Evolutionary conservation across 148 eudicot genomes (phyloP).

Genomic region (Fagopyrum tataricum): DNA sequence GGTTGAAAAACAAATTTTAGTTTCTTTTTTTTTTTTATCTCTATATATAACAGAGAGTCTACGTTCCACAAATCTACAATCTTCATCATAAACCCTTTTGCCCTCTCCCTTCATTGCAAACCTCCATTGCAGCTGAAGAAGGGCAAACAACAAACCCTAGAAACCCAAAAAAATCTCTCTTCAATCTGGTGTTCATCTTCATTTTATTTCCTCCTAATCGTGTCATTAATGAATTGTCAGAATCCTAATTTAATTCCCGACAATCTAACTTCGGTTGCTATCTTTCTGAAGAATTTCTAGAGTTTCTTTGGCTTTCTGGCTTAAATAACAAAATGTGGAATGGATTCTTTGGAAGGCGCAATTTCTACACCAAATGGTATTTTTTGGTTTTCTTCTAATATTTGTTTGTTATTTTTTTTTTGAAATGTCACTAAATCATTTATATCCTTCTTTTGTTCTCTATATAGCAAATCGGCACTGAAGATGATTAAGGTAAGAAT

Average conservation of each 20-base stretch:
- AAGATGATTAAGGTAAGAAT: conserved; percentile 43
- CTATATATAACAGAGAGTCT: background rate
- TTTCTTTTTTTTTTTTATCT: background rate
- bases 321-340: conserved; percentile 34
- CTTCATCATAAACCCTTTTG: conserved; percentile 1
- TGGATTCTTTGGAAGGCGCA: conserved; percentile 30
- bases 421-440: no score
- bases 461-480: conserved; percentile 55
- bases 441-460: background rate
- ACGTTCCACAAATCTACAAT: background rate
- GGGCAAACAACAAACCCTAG: background rate
- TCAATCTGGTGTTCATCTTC: background rate
- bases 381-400: background rate
- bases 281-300: background rate
- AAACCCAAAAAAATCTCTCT: background rate
- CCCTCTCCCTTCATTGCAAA: conserved; percentile 1
- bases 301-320: background rate
- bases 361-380: conserved; percentile 50
- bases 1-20: background rate
- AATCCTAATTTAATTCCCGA: background rate
- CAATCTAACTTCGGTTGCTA: background rate
- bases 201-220: background rate
- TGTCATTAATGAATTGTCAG: no score
- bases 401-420: background rate
- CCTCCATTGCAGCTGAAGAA: conserved; percentile 8